A percentile compares a stretch with the other conserved stretches of the same genome.
These are phyloP conservation scores for Colletotrichum coccodes DNA, from an alignment of 2,329 filamentous ascomycete species.

Conservation along the genomic window DNA sequence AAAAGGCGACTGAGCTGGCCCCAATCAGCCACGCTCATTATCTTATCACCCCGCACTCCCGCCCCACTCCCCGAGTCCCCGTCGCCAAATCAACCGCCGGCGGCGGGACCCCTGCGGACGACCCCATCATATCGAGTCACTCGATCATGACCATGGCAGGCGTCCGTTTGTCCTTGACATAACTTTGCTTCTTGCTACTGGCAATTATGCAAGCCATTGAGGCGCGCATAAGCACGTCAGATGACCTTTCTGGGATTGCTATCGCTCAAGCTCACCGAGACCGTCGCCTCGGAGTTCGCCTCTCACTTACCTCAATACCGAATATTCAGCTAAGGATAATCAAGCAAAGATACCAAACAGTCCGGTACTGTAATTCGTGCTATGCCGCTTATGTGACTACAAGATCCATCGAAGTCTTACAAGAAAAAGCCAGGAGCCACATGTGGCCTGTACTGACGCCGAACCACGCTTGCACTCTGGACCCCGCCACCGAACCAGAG, in stretches of 20 bases:
- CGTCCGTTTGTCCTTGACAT: background rate
- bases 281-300: background rate
- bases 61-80: slow-evolving; percentile 13
- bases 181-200: background rate
- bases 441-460: slow-evolving; percentile 2
- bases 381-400: slow-evolving; percentile 16
- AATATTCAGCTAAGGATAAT: background rate
- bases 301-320: background rate
- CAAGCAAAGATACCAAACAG: background rate
- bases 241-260: background rate
- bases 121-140: background rate
- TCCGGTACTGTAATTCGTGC: background rate
- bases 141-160: slow-evolving; percentile 5
- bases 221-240: background rate
- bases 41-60: slow-evolving; percentile 34
- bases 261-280: background rate
- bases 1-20: slow-evolving; percentile 26
- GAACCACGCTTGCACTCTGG: background rate
- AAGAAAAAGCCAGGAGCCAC: background rate
- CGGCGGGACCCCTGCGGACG: slow-evolving; percentile 12
- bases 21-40: slow-evolving; percentile 24
- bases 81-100: slow-evolving; percentile 29
- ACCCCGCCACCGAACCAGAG: too few relatives aligned
- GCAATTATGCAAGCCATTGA: background rate
- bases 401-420: background rate